phyloP scores from a whole-genome alignment of 345 rosid genomes.

The Eucalyptus pauciflora region DNA sequence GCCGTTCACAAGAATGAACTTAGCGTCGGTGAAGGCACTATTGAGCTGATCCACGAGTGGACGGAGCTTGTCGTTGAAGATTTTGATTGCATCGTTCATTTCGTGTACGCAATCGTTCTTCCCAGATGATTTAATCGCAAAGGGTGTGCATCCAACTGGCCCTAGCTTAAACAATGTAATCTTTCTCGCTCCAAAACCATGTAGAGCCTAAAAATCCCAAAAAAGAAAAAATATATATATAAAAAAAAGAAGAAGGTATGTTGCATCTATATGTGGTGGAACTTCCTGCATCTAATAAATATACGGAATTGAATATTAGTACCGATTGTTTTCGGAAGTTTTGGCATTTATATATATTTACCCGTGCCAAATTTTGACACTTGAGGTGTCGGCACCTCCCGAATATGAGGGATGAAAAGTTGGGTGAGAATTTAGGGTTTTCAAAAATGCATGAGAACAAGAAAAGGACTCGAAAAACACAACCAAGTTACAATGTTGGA shows the following conservation, averaged over 20 bases:
- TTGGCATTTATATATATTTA: no score
- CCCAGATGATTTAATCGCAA: constrained; percentile 14
- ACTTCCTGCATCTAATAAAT: background rate
- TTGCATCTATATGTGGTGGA: background rate
- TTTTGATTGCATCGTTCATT: constrained; percentile 32
- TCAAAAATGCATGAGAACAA: background rate
- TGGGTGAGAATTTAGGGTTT: background rate
- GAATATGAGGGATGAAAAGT: background rate
- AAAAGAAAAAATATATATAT: background rate
- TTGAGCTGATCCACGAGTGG: constrained; percentile 44
- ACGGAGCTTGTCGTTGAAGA: constrained; percentile 41
- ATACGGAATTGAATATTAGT: background rate
- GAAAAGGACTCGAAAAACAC: background rate
- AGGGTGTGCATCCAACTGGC: constrained; percentile 74
- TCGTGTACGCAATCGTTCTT: constrained; percentile 22
- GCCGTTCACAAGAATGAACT: constrained; percentile 13
- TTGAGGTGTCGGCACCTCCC: no score
- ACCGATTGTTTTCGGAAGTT: background rate
- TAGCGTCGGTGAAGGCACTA: constrained; percentile 28
- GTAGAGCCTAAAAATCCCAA: constrained; percentile 21
- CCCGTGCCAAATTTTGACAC: no score
- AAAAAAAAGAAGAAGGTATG: background rate
- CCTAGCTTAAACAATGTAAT: constrained; percentile 43
- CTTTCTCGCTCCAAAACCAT: constrained; percentile 53
- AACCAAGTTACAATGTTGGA: background rate